phyloP scores from a whole-genome alignment of 2,329 filamentous ascomycete species.

The Stylonectria norvegica region DNA sequence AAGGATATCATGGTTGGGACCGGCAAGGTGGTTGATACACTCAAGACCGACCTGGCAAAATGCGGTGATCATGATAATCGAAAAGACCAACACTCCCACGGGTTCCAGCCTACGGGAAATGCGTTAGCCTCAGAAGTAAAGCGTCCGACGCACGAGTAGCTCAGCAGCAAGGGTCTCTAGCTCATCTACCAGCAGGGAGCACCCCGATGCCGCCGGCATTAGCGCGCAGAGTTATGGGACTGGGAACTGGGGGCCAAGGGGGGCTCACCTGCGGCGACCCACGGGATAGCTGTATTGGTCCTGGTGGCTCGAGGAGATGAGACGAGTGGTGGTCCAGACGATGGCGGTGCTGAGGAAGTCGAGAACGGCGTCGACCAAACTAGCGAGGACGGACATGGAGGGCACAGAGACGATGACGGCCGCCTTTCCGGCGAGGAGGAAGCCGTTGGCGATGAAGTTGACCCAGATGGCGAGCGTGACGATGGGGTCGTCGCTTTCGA shows the following conservation, averaged over 20 bases:
- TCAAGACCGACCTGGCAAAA: slow-evolving; percentile 75
- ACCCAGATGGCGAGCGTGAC: slow-evolving; percentile 86
- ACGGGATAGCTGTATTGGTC: slow-evolving; percentile 76
- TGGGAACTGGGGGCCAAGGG: neutral
- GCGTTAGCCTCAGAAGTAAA: slow-evolving; percentile 16
- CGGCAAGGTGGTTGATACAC: slow-evolving; percentile 62
- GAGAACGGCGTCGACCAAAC: slow-evolving; percentile 73
- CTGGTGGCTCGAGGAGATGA: slow-evolving; percentile 62
- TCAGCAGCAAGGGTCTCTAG: neutral
- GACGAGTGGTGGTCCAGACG: slow-evolving; percentile 71
- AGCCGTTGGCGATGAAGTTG: slow-evolving; percentile 74
- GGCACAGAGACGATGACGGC: slow-evolving; percentile 73
- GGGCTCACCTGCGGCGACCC: slow-evolving; percentile 57
- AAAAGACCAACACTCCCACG: slow-evolving; percentile 77
- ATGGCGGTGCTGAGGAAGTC: slow-evolving; percentile 81
- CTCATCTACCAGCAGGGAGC: neutral
- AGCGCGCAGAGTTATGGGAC: no score
- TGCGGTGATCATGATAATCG: slow-evolving; percentile 80
- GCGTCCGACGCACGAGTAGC: slow-evolving; percentile 1
- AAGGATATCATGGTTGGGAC: slow-evolving; percentile 64
- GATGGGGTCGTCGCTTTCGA: slow-evolving; percentile 70
- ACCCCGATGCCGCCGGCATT: neutral
- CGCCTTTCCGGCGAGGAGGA: slow-evolving; percentile 73
- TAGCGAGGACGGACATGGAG: slow-evolving; percentile 77
- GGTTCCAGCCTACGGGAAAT: slow-evolving; percentile 61